Base-by-base conservation (phyloP, 495 filamentous ascomycete species). In the Bacidia rubella region DNA sequence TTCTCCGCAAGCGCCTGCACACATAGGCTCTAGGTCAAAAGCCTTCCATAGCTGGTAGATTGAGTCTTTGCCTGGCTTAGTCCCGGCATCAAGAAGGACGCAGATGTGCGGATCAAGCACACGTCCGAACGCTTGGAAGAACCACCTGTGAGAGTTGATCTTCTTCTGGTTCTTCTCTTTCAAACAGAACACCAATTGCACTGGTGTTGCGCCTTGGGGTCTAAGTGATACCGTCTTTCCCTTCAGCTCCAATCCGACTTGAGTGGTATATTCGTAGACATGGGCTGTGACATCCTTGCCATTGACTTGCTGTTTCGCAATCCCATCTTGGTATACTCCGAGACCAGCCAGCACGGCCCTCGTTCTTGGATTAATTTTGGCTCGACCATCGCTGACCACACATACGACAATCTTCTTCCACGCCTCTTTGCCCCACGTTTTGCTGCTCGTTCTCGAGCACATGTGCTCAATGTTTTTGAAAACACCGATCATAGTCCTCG, bases 101-200 rank as follows among this genome's bases (percentile, higher is more conserved):
- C 93, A 97, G 52, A 97, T 90, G 58, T 96, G 97, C 11, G 93
- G 93, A 43, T 99, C 81, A 19, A 99, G 69, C 10, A 97, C 85
- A 39, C 78, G 77, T 47, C 93, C 93, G 66, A 99, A 99, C 0
- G 90, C 93, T 62, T 95, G 85, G 78, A 99, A 97, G 71, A 97
- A 96, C 93, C 93, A 99, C 59, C 93, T 73, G 64, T 99, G 93
- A 1, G 90, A 96, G 64, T 99, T 99, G 76, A 99, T 97, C 73
- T 99, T 99, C 74, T 99, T 99, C 73, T 95, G 89, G 63, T 99
- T 99, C 75, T 96, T 94, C 66, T 99, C 93, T 74, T 99, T 99
- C 57, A 99, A 66, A 63, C 93, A 99, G 74, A 99, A 99, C 0
- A 99, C 80, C 77, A 99, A 85, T 68, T 99, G 93, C 11, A 97